phyloP scores from a whole-genome alignment of 805 yeast species.

The Starmerella kuoi region DNA sequence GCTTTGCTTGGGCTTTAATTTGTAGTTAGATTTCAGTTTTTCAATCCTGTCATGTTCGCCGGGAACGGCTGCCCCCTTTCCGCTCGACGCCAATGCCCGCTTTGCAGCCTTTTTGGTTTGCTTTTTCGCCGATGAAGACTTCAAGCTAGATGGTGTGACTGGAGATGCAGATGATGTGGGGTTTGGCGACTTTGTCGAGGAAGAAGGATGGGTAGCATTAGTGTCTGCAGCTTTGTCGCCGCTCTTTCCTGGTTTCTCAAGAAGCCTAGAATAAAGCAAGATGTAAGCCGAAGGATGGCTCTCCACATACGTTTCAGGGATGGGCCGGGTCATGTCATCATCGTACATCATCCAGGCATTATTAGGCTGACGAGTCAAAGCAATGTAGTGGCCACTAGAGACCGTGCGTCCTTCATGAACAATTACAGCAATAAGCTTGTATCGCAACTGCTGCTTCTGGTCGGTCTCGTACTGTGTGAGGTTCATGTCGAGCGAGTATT shows the following conservation, averaged over 20 bases:
- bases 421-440: slow-evolving; percentile 69
- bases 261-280: slow-evolving; percentile 58
- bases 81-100: background rate
- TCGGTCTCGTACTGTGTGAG: slow-evolving; percentile 41
- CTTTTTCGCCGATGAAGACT: background rate
- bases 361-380: slow-evolving; percentile 85
- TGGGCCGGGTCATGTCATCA: slow-evolving; percentile 72
- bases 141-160: no score
- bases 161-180: background rate
- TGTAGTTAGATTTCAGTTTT: no score
- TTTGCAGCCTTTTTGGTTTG: background rate
- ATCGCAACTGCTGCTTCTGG: slow-evolving; percentile 37
- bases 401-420: slow-evolving; percentile 92
- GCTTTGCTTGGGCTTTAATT: no score
- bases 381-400: slow-evolving; percentile 84
- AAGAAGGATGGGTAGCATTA: no score
- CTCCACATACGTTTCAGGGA: slow-evolving; percentile 60
- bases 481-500: slow-evolving; percentile 68
- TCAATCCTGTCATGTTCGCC: no score
- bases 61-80: background rate
- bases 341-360: slow-evolving; percentile 90
- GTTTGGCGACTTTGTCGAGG: background rate
- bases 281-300: slow-evolving; percentile 86
- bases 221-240: no score
- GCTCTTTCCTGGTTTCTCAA: slow-evolving; percentile 6